Evolutionary conservation across 1,139 yeast species (phyloP).

Genomic region (Debaryomyces robertsiae): DNA sequence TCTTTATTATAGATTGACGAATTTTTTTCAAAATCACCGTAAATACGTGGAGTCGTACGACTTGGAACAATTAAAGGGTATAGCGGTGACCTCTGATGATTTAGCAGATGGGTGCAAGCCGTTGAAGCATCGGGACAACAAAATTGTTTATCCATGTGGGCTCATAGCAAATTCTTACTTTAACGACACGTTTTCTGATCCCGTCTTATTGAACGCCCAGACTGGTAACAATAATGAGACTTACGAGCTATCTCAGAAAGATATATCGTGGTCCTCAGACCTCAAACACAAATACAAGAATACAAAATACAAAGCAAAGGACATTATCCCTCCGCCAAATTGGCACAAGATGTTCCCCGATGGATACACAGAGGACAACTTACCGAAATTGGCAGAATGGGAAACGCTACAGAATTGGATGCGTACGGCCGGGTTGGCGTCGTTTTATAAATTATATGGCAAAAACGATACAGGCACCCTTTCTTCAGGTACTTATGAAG

Average conservation of each 20-base stretch:
- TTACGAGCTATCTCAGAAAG: constrained; percentile 64
- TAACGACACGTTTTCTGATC: constrained; percentile 73
- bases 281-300: constrained; percentile 70
- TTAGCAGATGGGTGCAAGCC: constrained; percentile 63
- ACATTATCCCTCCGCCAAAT: constrained; percentile 77
- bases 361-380: constrained; percentile 66
- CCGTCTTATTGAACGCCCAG: constrained; percentile 48
- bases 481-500: constrained; percentile 58
- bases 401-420: constrained; percentile 84
- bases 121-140: constrained; percentile 46
- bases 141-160: constrained; percentile 82
- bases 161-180: constrained; percentile 90
- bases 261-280: constrained; percentile 89
- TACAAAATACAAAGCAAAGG: constrained; percentile 62
- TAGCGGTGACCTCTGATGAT: constrained; percentile 50
- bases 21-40: constrained; percentile 77
- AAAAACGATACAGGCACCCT: constrained; percentile 54
- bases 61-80: constrained; percentile 62
- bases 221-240: constrained; percentile 47
- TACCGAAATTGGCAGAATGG: constrained; percentile 63
- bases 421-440: constrained; percentile 79
- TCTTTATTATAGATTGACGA: constrained; percentile 69
- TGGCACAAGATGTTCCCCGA: constrained; percentile 68
- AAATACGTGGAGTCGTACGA: constrained; percentile 75
- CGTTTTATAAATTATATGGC: constrained; percentile 67